Conservation (phyloP, 2,329 filamentous ascomycete species). For the Penicillium hesseltinei region DNA sequence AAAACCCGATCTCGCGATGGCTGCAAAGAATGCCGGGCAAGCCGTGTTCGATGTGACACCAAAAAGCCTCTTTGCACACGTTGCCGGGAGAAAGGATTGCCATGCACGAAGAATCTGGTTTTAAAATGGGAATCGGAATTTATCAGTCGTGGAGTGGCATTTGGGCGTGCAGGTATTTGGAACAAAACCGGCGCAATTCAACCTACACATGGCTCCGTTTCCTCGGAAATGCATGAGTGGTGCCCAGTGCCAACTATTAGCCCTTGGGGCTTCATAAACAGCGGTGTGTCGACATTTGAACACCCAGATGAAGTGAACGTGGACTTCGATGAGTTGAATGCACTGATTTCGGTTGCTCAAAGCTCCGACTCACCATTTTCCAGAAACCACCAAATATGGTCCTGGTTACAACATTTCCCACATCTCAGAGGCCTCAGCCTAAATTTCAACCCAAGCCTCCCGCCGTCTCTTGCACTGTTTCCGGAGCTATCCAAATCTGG, state of each 20-base stretch:
- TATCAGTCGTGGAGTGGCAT: slow-evolving; percentile 41
- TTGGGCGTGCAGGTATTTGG: slow-evolving; percentile 46
- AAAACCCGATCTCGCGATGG: slow-evolving; percentile 42
- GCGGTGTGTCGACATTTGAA: slow-evolving; percentile 29
- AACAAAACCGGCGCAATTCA: slow-evolving; percentile 29
- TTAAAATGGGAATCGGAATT: slow-evolving; percentile 45
- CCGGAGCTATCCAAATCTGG: slow-evolving; percentile 30
- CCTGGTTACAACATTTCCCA: slow-evolving; percentile 4
- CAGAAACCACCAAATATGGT: slow-evolving; percentile 6
- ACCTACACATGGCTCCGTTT: slow-evolving; percentile 18
- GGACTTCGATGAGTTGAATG: slow-evolving; percentile 22
- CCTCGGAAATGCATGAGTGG: slow-evolving; percentile 27
- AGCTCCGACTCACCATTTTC: slow-evolving; percentile 3
- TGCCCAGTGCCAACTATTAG: slow-evolving; percentile 27
- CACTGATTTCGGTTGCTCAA: slow-evolving; percentile 10
- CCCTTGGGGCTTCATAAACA: slow-evolving; percentile 37
- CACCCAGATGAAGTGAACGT: slow-evolving; percentile 28
- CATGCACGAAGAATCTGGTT: slow-evolving; percentile 38
- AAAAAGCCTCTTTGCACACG: slow-evolving; percentile 39
- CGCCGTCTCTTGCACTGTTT: slow-evolving; percentile 27
- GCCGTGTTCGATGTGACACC: slow-evolving; percentile 44
- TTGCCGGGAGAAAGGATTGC: slow-evolving; percentile 36
- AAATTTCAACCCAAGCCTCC: slow-evolving; percentile 5
- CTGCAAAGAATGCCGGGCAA: slow-evolving; percentile 42
- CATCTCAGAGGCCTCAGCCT: slow-evolving; percentile 2